Conservation (phyloP, 2,329 filamentous ascomycete species). For the Talaromyces albobiverticillius region DNA sequence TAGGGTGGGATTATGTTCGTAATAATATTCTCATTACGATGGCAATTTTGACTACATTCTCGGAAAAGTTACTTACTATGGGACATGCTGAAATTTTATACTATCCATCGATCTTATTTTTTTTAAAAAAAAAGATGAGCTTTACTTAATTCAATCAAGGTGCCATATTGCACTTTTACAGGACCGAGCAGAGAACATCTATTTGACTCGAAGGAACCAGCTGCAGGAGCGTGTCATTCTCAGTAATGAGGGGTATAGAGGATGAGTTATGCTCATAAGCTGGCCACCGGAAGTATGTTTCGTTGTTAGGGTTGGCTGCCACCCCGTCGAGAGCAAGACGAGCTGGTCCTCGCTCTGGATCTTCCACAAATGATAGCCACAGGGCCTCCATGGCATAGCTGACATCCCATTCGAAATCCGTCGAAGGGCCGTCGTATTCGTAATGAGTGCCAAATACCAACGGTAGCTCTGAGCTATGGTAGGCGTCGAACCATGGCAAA, state of each 20-base stretch:
- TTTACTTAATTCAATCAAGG: too few species aligned
- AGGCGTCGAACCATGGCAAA: constrained; percentile 41
- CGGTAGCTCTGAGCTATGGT: constrained; percentile 39
- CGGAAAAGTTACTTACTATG: too few species aligned
- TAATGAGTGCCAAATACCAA: constrained; percentile 40
- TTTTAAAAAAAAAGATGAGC: too few species aligned
- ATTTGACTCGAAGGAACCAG: constrained; percentile 1
- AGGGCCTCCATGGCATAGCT: constrained; percentile 17
- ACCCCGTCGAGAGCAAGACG: constrained; percentile 11
- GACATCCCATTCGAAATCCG: constrained; percentile 14
- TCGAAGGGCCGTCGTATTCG: constrained; percentile 5
- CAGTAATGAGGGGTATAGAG: constrained; percentile 12
- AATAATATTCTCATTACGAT: too few species aligned
- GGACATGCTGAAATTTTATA: too few species aligned
- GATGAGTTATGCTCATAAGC: constrained; percentile 10
- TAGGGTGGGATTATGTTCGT: too few species aligned
- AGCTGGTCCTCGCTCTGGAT: constrained; percentile 9
- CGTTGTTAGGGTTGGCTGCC: constrained; percentile 10
- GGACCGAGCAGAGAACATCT: neutral
- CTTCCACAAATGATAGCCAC: constrained; percentile 14
- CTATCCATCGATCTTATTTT: too few species aligned
- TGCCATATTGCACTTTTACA: too few species aligned
- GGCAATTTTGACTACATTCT: too few species aligned
- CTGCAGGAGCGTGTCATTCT: constrained; percentile 15
- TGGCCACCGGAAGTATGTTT: constrained; percentile 16